Base-by-base conservation (phyloP, 2,329 filamentous ascomycete species). In the Rhynchosporium secalis region DNA sequence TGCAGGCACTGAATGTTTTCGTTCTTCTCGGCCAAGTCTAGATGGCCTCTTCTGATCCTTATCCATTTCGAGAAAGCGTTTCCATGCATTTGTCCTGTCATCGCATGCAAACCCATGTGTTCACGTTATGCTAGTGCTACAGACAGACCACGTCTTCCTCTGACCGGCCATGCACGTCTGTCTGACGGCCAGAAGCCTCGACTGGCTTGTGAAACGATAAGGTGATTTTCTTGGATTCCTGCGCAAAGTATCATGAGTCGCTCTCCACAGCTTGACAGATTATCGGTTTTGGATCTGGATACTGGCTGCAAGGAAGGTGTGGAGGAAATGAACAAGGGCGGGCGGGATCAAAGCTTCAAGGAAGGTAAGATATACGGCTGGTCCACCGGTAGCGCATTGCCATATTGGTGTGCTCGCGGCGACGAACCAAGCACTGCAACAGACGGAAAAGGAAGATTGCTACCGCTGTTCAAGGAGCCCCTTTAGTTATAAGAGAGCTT, bases 31-130 rank as follows among this genome's bases (percentile, higher is more conserved):
- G 52, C 49, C 59, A 62, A 58, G 55, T 60, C 58, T 63, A 64
- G 61, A 56, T 54, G 54, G 41, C 54, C 55, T 31, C 48, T 58
- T 65, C 58, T 62, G 58, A 62, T 58, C 58, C 68, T 68, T 70
- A 70, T 76, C 76, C 76, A 70, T 76, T 77, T 73, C 67, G 55
- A 78, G 76, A 68, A 78, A 78, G 72, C 74, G 65, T 77, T 77
- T 78, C 77, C 77, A 76, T 77, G 61, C 64, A 68, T 58, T 38
- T 49, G 63, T 61, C 43, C 61, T 64, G 55, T 60, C 63, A 64
- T 67, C 55, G 38, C 56, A 13, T 57, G 64, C 61, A 62, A 28
- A 54, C 60, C 64, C 66, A 66, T 68, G 66, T 63, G 56, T 49
- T 60, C 36, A 33, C 59, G 51, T 63, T 48, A 63, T 55, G 60